Conservation (phyloP, 2,329 filamentous ascomycete genomes). For the Echinosphaeria canescens region DNA sequence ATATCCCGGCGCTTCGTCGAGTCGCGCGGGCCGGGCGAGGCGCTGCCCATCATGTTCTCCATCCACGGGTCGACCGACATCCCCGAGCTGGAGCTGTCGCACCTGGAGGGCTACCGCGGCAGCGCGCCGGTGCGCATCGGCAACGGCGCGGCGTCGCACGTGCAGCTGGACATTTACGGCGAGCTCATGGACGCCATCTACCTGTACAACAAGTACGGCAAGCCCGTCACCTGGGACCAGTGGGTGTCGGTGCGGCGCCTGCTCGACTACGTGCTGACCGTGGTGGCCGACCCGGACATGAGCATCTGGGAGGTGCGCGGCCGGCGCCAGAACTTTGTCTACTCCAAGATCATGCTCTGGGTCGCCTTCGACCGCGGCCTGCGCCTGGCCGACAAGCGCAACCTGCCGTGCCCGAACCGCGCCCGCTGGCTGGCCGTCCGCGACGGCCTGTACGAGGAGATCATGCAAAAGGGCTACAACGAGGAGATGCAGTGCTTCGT, state of each 20-base stretch:
- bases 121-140: slow-evolving; percentile 56
- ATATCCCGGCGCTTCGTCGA: slow-evolving; percentile 49
- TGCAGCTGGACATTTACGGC: slow-evolving; percentile 63
- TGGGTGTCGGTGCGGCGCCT: slow-evolving; percentile 52
- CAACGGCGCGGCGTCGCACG: slow-evolving; percentile 56
- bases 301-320: slow-evolving; percentile 70
- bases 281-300: slow-evolving; percentile 51
- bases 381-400: slow-evolving; percentile 53
- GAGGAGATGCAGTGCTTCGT: slow-evolving; percentile 44
- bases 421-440: slow-evolving; percentile 41
- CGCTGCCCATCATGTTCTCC: slow-evolving; percentile 63
- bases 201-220: slow-evolving; percentile 60
- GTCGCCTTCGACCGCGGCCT: slow-evolving; percentile 59
- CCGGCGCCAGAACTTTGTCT: slow-evolving; percentile 55
- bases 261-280: slow-evolving; percentile 47
- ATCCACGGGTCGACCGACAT: slow-evolving; percentile 57
- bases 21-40: slow-evolving; percentile 34
- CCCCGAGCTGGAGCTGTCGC: slow-evolving; percentile 43
- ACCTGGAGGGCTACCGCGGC: slow-evolving; percentile 51
- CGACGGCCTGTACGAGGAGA: slow-evolving; percentile 49
- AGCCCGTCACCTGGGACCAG: slow-evolving; percentile 55
- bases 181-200: slow-evolving; percentile 63
- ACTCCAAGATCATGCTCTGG: slow-evolving; percentile 73
- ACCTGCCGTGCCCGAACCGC: slow-evolving; percentile 52
- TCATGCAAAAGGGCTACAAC: slow-evolving; percentile 64